Percentiles rank a stretch among this genome's conserved stretches.
Conservation (phyloP, 2,329 filamentous ascomycete species). For the Fusarium drepaniforme region DNA sequence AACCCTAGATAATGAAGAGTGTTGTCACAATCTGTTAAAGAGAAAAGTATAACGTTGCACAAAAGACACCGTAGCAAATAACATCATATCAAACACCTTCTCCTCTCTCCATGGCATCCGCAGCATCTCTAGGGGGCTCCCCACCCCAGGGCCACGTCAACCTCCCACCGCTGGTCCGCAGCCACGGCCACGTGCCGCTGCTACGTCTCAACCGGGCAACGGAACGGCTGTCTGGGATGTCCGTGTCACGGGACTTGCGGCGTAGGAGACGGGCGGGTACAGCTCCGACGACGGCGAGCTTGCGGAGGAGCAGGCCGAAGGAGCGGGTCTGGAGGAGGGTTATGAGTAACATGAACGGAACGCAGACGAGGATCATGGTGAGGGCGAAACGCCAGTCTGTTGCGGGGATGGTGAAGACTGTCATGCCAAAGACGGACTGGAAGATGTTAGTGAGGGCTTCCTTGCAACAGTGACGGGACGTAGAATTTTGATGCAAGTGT, state of each 20-base stretch:
- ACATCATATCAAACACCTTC: constrained; percentile 12
- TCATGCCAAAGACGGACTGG: constrained; percentile 67
- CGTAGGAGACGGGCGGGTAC: constrained; percentile 12
- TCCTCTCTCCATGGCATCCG: constrained; percentile 24
- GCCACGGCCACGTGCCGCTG: constrained; percentile 7
- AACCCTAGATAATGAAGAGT: neutral
- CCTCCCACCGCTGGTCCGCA: constrained; percentile 5
- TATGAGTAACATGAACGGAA: constrained; percentile 63
- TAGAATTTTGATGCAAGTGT: neutral
- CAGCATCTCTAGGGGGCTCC: constrained; percentile 3
- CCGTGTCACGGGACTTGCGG: constrained; percentile 27
- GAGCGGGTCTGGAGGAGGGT: constrained; percentile 58
- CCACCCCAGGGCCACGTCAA: constrained; percentile 23
- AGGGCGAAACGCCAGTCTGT: constrained; percentile 60
- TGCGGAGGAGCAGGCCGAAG: constrained; percentile 47
- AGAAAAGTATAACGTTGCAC: neutral
- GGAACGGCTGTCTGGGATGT: constrained; percentile 39
- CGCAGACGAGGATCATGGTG: constrained; percentile 75
- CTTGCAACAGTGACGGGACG: neutral
- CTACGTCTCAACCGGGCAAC: constrained; percentile 14
- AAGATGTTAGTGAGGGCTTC: neutral
- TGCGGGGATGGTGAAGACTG: constrained; percentile 56
- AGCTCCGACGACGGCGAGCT: constrained; percentile 24
- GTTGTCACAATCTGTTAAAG: constrained; percentile 5
- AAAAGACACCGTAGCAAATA: neutral